Base-by-base conservation (phyloP, 2,329 filamentous ascomycete species). In the Cercospora zeina region DNA sequence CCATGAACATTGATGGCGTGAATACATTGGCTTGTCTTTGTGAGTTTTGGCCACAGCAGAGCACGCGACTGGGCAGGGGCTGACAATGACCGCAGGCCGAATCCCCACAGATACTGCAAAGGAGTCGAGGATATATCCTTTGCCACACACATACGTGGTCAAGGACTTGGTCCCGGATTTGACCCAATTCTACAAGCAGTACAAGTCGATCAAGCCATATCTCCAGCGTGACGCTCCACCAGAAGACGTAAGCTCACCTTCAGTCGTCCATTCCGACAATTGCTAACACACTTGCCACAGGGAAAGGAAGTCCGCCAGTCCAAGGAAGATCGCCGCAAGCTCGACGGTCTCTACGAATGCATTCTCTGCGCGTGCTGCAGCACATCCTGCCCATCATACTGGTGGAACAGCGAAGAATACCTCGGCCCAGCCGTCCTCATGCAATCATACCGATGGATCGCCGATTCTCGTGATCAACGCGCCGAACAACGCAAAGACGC, bases 121-220 rank as follows among this genome's bases (percentile, higher is more conserved):
- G 74, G 91, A 97, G 72, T 86, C 90, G 74, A 93, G 96, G 82
- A 93, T 99, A 79, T 99, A 99, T 83, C 95, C 95, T 65, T 85
- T 99, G 70, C 95, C 95, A 72, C 95, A 99, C 82, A 97, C 93
- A 79, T 99, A 97, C 80, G 91, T 99, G 71, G 93, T 99, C 81
- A 99, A 97, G 87, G 95, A 99, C 77, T 87, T 99, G 66, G 95
- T 99, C 34, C 93, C 95, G 63, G 95, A 99, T 77, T 83, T 99
- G 82, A 99, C 95, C 66, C 90, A 95, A 75, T 97, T 99, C 83
- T 99, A 99, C 87, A 97, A 97, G 86, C 95, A 99, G 84, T 99
- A 99, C 87, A 96, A 97, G 82, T 97, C 93, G 14, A 97, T 99
- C 81, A 96, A 97, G 87, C 95, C 95, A 47, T 99, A 96, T 78